Percentiles rank a stretch among this genome's conserved stretches.
Evolutionary conservation across 2,329 filamentous ascomycete genomes (phyloP).

Genomic region (Dryadomyces quercivorus): DNA sequence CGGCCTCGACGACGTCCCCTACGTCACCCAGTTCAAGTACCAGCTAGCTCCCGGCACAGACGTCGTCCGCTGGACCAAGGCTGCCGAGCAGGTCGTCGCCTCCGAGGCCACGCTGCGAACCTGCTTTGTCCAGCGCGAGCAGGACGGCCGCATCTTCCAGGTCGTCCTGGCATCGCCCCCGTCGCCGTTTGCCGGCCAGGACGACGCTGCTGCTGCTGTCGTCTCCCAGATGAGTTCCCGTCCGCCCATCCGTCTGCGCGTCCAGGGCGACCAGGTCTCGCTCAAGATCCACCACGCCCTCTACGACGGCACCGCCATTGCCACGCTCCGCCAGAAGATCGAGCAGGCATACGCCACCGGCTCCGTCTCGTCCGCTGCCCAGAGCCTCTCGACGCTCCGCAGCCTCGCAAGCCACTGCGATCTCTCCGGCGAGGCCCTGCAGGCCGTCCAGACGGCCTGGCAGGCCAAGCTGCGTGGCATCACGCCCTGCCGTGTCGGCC

Average conservation of each 20-base stretch:
- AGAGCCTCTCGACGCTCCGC: background rate
- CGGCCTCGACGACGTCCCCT: slow-evolving; percentile 7
- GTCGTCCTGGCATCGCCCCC: slow-evolving; percentile 9
- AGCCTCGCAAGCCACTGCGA: background rate
- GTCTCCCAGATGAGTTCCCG: background rate
- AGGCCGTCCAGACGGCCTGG: background rate
- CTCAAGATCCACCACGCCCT: slow-evolving; percentile 14
- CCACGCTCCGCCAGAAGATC: slow-evolving; percentile 7
- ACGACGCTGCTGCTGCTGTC: background rate
- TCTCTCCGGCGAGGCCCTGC: background rate
- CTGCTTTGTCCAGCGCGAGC: slow-evolving; percentile 12
- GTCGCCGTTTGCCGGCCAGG: background rate
- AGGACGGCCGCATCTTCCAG: slow-evolving; percentile 13
- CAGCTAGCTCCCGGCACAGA: slow-evolving; percentile 8
- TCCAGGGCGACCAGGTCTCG: slow-evolving; percentile 3
- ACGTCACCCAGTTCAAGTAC: slow-evolving; percentile 13
- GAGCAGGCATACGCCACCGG: slow-evolving; percentile 6
- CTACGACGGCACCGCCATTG: slow-evolving; percentile 13
- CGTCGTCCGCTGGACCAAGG: slow-evolving; percentile 8
- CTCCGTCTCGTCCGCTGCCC: background rate
- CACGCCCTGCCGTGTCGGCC: background rate
- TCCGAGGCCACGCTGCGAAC: slow-evolving; percentile 12
- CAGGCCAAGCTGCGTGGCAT: background rate
- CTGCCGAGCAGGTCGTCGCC: slow-evolving; percentile 7
- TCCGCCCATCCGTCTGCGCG: background rate